Conservation (phyloP, 208 protist genomes). For the Acanthamoeba healyi region DNA sequence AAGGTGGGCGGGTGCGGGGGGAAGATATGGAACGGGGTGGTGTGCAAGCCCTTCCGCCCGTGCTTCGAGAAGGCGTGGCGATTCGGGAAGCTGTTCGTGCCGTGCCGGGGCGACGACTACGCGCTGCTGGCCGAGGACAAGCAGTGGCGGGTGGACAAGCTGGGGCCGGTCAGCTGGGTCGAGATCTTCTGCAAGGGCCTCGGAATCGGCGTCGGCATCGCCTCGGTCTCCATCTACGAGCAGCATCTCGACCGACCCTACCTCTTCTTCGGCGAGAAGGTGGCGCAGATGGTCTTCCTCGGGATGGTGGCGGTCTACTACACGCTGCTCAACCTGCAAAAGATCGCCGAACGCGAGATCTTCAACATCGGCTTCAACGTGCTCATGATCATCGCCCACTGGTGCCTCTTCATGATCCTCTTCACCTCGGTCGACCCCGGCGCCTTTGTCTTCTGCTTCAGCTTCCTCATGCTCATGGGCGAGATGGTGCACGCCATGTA, state of each 20-base stretch:
- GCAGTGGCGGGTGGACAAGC: constrained; percentile 31
- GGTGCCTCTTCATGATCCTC: constrained; percentile 36
- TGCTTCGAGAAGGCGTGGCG: background rate
- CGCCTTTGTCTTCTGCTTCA: constrained; percentile 52
- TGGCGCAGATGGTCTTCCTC: constrained; percentile 46
- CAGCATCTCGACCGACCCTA: background rate
- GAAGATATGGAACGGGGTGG: background rate
- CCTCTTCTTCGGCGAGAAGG: constrained; percentile 35
- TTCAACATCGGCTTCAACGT: constrained; percentile 25
- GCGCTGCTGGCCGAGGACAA: constrained; percentile 12
- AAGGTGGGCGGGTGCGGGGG: background rate
- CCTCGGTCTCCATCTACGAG: constrained; percentile 41
- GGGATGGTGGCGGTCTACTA: constrained; percentile 16
- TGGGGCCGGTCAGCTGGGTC: constrained; percentile 19
- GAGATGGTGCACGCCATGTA: constrained; percentile 33
- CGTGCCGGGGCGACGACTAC: background rate
- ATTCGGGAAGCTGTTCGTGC: constrained; percentile 6
- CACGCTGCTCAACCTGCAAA: background rate
- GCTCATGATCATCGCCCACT: background rate
- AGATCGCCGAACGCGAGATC: constrained; percentile 26
- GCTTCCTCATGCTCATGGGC: constrained; percentile 57
- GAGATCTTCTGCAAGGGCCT: constrained; percentile 30
- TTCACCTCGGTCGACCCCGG: constrained; percentile 46
- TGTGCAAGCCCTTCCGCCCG: background rate
- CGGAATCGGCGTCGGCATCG: constrained; percentile 20